A percentile compares a stretch with the other conserved stretches of the same genome.
These are phyloP conservation scores for Elsinoe arachidis DNA, from an alignment of 2,329 filamentous ascomycete genomes.

Conservation along the genomic window DNA sequence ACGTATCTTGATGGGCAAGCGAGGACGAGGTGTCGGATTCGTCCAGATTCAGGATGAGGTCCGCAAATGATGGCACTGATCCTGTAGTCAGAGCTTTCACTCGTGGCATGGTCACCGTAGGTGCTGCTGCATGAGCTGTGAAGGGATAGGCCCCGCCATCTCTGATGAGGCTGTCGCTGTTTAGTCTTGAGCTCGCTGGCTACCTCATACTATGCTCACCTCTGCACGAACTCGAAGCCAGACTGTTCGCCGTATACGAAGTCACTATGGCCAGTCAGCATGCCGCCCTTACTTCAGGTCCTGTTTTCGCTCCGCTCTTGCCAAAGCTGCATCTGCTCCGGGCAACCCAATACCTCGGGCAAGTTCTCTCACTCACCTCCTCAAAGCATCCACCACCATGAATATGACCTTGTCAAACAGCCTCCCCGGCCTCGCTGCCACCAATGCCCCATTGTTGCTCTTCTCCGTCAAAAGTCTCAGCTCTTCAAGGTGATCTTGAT, in stretches of 20 bases:
- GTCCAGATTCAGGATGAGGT: constrained; percentile 92
- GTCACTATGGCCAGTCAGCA: constrained; percentile 51
- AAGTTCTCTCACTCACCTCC: constrained; percentile 52
- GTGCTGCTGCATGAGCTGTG: constrained; percentile 90
- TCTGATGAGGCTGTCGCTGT: constrained; percentile 60
- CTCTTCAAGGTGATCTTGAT: constrained; percentile 17
- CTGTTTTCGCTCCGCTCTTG: background rate
- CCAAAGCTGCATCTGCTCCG: background rate
- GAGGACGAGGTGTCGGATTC: constrained; percentile 88
- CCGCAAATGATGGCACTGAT: constrained; percentile 94
- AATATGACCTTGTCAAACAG: constrained; percentile 87
- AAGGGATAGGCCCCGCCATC: constrained; percentile 80
- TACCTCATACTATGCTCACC: constrained; percentile 43
- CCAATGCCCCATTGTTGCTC: background rate
- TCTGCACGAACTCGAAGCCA: constrained; percentile 81
- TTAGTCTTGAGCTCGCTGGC: background rate
- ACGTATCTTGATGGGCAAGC: constrained; percentile 82
- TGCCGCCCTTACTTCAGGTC: constrained; percentile 14
- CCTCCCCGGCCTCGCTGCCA: constrained; percentile 48
- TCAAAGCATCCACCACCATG: constrained; percentile 93
- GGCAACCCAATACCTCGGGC: too few species aligned
- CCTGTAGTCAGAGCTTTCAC: constrained; percentile 96
- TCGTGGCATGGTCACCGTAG: constrained; percentile 95
- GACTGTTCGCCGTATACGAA: constrained; percentile 80
- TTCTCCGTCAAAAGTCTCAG: constrained; percentile 12